phyloP scores from a whole-genome alignment of 768 basidiomycete species.

The Suillus spraguei region DNA sequence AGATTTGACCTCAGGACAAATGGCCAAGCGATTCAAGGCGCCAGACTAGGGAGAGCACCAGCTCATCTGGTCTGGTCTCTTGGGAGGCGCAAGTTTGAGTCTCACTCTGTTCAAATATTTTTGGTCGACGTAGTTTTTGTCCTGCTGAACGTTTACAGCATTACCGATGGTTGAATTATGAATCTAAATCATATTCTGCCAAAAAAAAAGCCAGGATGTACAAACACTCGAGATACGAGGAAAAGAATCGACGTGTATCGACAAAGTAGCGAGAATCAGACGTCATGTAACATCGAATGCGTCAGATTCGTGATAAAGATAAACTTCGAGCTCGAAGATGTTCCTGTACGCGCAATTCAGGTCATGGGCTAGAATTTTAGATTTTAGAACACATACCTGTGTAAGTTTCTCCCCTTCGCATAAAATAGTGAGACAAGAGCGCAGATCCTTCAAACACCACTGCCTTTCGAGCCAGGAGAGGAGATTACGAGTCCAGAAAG shows the following conservation, averaged over 20 bases:
- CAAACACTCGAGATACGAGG: no score
- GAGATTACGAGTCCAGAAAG: background rate
- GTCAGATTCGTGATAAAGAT: background rate
- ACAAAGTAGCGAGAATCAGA: background rate
- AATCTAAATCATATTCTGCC: no score
- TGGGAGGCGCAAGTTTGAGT: conserved; percentile 36
- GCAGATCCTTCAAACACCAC: conserved; percentile 3
- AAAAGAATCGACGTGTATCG: no score
- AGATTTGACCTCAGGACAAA: conserved; percentile 43
- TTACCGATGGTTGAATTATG: no score
- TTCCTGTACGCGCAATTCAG: background rate
- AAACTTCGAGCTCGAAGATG: background rate
- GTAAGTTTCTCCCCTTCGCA: background rate
- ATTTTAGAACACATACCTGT: background rate
- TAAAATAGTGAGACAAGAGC: background rate
- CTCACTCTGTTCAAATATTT: conserved; percentile 31
- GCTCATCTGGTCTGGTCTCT: conserved; percentile 1
- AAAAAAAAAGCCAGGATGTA: no score
- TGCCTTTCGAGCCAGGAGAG: background rate
- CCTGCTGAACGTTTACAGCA: no score
- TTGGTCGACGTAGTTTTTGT: no score
- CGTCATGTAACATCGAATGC: background rate
- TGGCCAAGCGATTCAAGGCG: conserved; percentile 91
- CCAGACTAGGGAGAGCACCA: conserved; percentile 65
- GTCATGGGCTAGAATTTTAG: no score